These are phyloP conservation scores for Apiotrichum gamsii DNA, from an alignment of 1,284 basidiomycete species.

Conservation along the genomic window DNA sequence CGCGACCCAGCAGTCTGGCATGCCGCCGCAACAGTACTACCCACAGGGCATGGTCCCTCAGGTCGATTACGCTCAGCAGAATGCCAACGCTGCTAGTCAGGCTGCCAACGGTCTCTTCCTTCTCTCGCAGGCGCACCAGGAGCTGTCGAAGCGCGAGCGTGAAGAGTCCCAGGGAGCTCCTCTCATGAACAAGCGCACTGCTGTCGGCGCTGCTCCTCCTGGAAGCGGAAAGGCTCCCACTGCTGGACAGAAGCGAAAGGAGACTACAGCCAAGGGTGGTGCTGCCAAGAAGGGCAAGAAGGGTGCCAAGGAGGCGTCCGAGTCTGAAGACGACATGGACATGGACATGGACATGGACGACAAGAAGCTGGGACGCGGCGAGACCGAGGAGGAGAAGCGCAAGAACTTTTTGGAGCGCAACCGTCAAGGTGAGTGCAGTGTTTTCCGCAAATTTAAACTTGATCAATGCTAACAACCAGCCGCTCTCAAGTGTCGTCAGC, in stretches of 20 bases:
- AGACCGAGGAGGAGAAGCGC: conserved; percentile 93
- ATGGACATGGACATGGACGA: conserved; percentile 42
- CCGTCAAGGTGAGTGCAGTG: conserved; percentile 65
- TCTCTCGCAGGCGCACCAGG: conserved; percentile 87
- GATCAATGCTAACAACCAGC: conserved; percentile 57
- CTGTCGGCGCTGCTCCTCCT: conserved; percentile 7
- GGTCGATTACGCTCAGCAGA: conserved; percentile 43
- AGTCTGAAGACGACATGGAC: conserved; percentile 34
- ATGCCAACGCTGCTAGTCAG: conserved; percentile 44
- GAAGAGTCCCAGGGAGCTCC: conserved; percentile 48
- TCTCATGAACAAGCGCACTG: conserved; percentile 11
- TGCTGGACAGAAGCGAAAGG: conserved; percentile 8
- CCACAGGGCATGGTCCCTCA: conserved; percentile 20
- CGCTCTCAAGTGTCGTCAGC: conserved; percentile 94
- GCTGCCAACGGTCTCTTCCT: conserved; percentile 89
- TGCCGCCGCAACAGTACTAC: conserved; percentile 11
- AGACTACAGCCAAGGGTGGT: neutral
- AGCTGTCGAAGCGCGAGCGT: conserved; percentile 85
- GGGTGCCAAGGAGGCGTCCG: conserved; percentile 40
- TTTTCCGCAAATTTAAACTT: neutral
- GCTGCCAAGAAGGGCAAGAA: conserved; percentile 40
- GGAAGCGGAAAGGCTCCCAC: neutral
- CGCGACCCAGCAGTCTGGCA: conserved; percentile 13
- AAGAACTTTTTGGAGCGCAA: conserved; percentile 91
- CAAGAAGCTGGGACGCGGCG: conserved; percentile 56